phyloP scores from a whole-genome alignment of 768 basidiomycete genomes.

The Pleurotus giganteus region DNA sequence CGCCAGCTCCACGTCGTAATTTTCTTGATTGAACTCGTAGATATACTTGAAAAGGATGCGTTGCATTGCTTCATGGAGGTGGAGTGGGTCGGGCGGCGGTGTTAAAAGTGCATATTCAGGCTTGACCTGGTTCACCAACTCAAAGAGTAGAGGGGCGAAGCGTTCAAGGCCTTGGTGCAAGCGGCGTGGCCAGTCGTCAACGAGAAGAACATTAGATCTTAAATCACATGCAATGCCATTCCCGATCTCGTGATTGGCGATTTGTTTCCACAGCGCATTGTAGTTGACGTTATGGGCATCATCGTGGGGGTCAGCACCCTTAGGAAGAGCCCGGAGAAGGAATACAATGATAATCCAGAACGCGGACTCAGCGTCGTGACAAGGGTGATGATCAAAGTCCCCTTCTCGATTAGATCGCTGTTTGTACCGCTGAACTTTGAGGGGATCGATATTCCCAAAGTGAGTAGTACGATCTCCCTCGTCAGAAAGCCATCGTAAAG shows the following conservation, averaged over 20 bases:
- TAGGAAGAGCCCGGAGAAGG: conserved; percentile 1
- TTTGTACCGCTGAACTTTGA: background rate
- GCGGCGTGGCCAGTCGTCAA: background rate
- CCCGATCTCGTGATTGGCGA: conserved; percentile 6
- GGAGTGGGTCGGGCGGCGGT: background rate
- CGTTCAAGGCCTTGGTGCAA: conserved; percentile 5
- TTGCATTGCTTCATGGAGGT: conserved; percentile 11
- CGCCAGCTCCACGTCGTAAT: too few species aligned
- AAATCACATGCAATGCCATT: background rate
- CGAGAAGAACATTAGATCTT: background rate
- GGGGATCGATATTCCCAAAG: background rate
- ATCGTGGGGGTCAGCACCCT: background rate
- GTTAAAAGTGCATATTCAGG: background rate
- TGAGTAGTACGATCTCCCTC: background rate
- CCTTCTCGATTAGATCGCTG: too few species aligned
- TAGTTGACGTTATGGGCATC: conserved; percentile 5
- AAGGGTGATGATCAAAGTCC: conserved; percentile 1
- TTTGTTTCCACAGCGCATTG: conserved; percentile 4
- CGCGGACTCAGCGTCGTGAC: conserved; percentile 9
- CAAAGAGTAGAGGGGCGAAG: background rate
- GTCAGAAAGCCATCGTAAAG: background rate
- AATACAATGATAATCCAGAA: conserved; percentile 6
- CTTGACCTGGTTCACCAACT: background rate
- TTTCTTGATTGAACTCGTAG: too few species aligned
- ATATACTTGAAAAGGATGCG: conserved; percentile 6